Evolutionary conservation across 2,329 filamentous ascomycete genomes (phyloP), one percentile per base, ranked within the genome.

Genomic region (Cyanodermella asteris): DNA sequence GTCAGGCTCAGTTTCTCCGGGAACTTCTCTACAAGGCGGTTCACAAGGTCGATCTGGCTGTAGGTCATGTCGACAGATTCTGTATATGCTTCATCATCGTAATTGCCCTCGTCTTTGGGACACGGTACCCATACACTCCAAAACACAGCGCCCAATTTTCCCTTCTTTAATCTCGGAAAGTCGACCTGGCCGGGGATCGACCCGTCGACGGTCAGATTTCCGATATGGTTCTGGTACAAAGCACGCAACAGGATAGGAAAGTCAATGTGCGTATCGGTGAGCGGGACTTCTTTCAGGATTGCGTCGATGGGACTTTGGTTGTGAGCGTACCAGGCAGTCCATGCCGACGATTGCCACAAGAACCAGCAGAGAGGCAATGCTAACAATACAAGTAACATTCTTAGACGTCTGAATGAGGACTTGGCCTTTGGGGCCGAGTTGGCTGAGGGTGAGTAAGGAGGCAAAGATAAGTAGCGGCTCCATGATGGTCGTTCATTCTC

Each of bases 61-160:
- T 8, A 8, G 8, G 18, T 19, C 8, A 8, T 19, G 8, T 19
- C 11, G 8, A 9, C 8, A 13, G 12, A 8, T 23, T 23, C 8
- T 13, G 13, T 8, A 19, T 11, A 10, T 8, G 18, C 8, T 19
- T 8, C 8, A 8, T 8, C 18, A 8, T 19, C 8, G 18, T 19
- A 8, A 19, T 19, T 11, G 8, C 11, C 11, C 18, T 8, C 18
- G 18, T 11, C 11, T 19, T 19, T 11, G 11, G 11, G 18, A 19
- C 18, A 3, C 36, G 8, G 8, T 9, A 19, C 18, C 8, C 8
- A 19, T 8, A 10, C 18, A 10, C 18, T 19, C 18, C 18, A 19
- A 19, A 19, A 19, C 11, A 8, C 8, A 8, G 8, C 18, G 8
- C 18, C 18, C 8, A 19, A 10, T 8, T 19, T 19, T 8, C 8